Conservation (phyloP, 176 grass and related monocot genomes). For the Phoenix dactylifera region DNA sequence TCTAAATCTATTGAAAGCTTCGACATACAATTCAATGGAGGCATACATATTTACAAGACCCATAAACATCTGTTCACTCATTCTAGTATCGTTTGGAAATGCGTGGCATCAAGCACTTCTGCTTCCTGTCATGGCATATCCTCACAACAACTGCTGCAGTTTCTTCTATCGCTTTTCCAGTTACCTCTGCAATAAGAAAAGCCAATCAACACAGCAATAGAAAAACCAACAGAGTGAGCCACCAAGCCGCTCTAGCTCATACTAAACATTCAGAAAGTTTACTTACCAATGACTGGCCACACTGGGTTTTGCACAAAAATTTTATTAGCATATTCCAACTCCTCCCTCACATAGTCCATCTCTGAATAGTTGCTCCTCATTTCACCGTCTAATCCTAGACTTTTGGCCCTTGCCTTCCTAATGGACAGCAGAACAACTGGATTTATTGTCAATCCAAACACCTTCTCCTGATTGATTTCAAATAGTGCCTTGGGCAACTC, state of each 20-base stretch:
- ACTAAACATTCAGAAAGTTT: constrained; percentile 22
- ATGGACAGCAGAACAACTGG: constrained; percentile 71
- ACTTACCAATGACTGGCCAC: constrained; percentile 91
- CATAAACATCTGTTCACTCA: neutral
- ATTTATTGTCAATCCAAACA: constrained; percentile 86
- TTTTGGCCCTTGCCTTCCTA: constrained; percentile 73
- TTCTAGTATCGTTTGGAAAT: constrained; percentile 88
- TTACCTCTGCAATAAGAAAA: constrained; percentile 56
- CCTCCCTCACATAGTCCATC: constrained; percentile 75
- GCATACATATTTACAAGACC: too few relatives aligned
- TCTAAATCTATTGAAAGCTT: too few relatives aligned
- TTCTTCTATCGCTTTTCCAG: constrained; percentile 96
- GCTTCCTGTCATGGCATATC: constrained; percentile 73
- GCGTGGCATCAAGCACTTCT: constrained; percentile 77
- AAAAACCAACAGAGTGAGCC: constrained; percentile 13
- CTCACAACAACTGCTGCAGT: constrained; percentile 82
- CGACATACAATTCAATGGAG: too few relatives aligned
- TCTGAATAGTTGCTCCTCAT: constrained; percentile 78
- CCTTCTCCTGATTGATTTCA: constrained; percentile 61
- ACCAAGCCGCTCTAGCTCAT: neutral
- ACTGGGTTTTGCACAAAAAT: constrained; percentile 58
- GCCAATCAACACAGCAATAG: constrained; percentile 12
- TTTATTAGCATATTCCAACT: constrained; percentile 55
- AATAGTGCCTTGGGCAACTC: constrained; percentile 68
- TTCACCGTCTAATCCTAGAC: constrained; percentile 58